A percentile compares a stretch with the other conserved stretches of the same genome.
These are phyloP conservation scores for Xanthoparmelia taractica DNA, from an alignment of 495 filamentous ascomycete genomes.

Conservation along the genomic window DNA sequence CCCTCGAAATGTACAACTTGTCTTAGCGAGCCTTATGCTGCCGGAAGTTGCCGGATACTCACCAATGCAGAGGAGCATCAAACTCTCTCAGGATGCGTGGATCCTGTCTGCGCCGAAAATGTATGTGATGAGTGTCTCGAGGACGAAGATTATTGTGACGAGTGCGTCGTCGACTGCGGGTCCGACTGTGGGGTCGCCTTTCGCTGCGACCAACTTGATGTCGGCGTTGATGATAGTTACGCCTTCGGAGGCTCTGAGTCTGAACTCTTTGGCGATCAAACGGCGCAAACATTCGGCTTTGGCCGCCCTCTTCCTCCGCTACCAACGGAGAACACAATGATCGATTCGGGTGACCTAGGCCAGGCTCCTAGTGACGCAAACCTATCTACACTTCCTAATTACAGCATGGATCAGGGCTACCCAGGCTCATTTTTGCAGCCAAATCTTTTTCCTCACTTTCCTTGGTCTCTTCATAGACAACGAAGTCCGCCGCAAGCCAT, in stretches of 20 bases:
- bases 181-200: background rate
- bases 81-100: background rate
- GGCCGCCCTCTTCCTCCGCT: conserved; percentile 9
- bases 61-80: background rate
- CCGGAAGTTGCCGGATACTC: background rate
- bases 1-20: background rate
- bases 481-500: background rate
- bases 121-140: background rate
- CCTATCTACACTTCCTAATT: background rate
- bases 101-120: background rate
- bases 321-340: background rate
- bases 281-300: conserved; percentile 9
- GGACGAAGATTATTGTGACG: background rate
- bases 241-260: background rate
- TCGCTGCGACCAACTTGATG: background rate
- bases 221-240: background rate
- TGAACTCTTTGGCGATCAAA: conserved; percentile 14
- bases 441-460: background rate
- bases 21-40: background rate
- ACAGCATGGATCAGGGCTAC: background rate
- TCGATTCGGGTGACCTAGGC: background rate
- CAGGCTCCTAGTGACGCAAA: background rate
- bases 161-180: background rate
- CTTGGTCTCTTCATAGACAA: background rate
- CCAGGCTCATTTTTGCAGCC: background rate